Percentiles rank a stretch among this genome's conserved stretches.
Conservation (phyloP, 192 early-diverging fungal genomes). For the Linnemannia zychae region DNA sequence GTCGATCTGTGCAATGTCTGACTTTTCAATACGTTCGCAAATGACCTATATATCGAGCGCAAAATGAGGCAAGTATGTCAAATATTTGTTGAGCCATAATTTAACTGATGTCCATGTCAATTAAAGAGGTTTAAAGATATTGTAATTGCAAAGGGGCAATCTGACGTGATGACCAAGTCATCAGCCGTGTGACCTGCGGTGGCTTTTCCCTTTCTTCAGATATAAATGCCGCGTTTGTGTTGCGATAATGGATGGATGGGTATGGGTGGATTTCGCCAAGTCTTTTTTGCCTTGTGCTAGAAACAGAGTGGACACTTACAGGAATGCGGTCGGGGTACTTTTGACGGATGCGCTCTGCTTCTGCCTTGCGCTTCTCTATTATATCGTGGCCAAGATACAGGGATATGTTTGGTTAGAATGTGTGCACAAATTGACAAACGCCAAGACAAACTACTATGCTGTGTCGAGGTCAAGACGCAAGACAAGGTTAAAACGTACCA, state of each 20-base stretch:
- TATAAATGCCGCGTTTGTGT: conserved; percentile 5
- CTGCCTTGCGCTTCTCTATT: conserved; percentile 96
- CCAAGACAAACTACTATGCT: not conserved
- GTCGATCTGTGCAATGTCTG: conserved; percentile 96
- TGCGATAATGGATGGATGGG: not conserved
- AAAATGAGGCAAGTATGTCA: not conserved
- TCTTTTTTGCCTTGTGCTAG: not conserved
- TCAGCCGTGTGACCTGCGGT: not conserved
- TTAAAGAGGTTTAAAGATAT: not conserved
- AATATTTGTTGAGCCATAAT: not conserved
- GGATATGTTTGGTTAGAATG: not conserved
- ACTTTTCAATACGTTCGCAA: conserved; percentile 98
- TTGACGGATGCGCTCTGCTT: conserved; percentile 95
- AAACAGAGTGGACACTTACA: conserved; percentile 42
- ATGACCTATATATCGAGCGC: conserved; percentile 64
- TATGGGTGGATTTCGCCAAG: not conserved
- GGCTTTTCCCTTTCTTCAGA: not conserved
- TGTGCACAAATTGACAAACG: conserved; percentile 6
- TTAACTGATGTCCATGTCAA: not conserved
- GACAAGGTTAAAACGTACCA: conserved; percentile 68
- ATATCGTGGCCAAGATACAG: conserved; percentile 18
- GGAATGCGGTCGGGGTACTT: conserved; percentile 97
- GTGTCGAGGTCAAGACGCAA: too few species aligned
- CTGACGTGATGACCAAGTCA: not conserved
- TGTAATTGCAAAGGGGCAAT: not conserved